Conservation (phyloP, 2,329 filamentous ascomycete genomes). For the Talaromyces funiculosus region DNA sequence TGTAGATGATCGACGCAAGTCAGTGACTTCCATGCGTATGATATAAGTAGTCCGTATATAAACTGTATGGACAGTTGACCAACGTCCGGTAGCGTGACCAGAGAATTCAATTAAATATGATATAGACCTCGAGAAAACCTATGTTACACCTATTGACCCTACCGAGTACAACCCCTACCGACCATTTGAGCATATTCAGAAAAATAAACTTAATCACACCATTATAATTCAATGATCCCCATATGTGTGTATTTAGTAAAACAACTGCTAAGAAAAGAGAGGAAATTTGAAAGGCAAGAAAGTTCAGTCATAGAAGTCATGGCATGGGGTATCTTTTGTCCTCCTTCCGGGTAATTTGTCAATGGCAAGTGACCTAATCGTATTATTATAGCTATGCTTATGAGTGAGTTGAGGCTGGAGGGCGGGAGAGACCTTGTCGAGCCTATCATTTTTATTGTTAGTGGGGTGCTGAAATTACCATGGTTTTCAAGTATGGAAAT, state of each 20-base stretch:
- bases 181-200: neutral
- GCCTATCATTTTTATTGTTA: conserved; percentile 1
- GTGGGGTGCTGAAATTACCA: neutral
- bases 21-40: neutral
- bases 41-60: neutral
- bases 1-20: too few relatives aligned
- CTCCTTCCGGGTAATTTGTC: neutral
- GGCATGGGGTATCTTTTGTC: conserved; percentile 14
- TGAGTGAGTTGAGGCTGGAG: conserved; percentile 33
- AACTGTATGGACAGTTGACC: neutral
- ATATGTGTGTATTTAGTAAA: conserved; percentile 2
- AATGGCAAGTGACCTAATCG: neutral
- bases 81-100: neutral
- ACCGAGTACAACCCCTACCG: neutral
- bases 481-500: neutral
- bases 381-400: conserved; percentile 18
- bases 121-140: neutral
- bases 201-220: neutral
- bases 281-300: neutral
- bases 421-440: conserved; percentile 22
- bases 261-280: neutral
- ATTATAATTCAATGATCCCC: neutral
- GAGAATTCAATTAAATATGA: neutral
- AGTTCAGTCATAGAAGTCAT: conserved; percentile 5
- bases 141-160: neutral